Percentiles rank a stretch among this genome's conserved stretches.
phyloP scores from a whole-genome alignment of 805 yeast genomes.

The Ogataea naganishii region DNA sequence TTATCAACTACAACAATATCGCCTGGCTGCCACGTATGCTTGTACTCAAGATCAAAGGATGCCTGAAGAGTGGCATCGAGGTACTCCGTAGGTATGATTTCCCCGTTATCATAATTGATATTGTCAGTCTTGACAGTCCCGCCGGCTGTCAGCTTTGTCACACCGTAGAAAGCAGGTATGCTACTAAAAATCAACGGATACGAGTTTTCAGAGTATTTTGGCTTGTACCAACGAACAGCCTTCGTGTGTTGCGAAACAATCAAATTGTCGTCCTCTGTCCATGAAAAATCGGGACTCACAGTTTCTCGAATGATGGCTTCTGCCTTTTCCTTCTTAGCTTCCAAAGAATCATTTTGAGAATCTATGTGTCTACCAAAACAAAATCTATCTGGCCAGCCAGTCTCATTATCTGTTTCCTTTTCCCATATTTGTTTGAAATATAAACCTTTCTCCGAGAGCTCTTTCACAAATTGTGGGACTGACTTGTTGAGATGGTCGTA shows the following conservation, averaged over 20 bases:
- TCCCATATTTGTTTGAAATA: constrained; percentile 22
- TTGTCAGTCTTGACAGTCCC: constrained; percentile 6
- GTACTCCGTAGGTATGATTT: constrained; percentile 9
- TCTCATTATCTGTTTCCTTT: constrained; percentile 7
- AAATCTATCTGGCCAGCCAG: constrained; percentile 21
- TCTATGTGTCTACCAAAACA: constrained; percentile 24
- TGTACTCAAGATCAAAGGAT: constrained; percentile 15
- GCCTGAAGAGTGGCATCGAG: constrained; percentile 12
- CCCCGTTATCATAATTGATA: constrained; percentile 15
- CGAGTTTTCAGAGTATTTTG: constrained; percentile 6
- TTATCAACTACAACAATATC: constrained; percentile 27
- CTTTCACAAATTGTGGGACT: constrained; percentile 15
- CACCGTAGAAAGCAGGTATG: constrained; percentile 15
- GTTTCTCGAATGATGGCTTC: constrained; percentile 10
- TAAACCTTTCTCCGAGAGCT: constrained; percentile 17
- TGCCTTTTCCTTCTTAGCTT: constrained; percentile 18
- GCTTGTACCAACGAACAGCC: too few relatives aligned
- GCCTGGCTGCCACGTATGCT: constrained; percentile 24
- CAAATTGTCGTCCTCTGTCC: constrained; percentile 18
- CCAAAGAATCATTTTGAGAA: constrained; percentile 14
- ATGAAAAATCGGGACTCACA: constrained; percentile 19
- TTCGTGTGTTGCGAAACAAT: constrained; percentile 19
- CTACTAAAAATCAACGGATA: constrained; percentile 18
- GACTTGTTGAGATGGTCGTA: constrained; percentile 12
- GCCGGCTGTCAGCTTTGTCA: constrained; percentile 5